These are phyloP conservation scores for Parmelia sp. DNA, from an alignment of 495 filamentous ascomycete genomes.

Conservation along the genomic window DNA sequence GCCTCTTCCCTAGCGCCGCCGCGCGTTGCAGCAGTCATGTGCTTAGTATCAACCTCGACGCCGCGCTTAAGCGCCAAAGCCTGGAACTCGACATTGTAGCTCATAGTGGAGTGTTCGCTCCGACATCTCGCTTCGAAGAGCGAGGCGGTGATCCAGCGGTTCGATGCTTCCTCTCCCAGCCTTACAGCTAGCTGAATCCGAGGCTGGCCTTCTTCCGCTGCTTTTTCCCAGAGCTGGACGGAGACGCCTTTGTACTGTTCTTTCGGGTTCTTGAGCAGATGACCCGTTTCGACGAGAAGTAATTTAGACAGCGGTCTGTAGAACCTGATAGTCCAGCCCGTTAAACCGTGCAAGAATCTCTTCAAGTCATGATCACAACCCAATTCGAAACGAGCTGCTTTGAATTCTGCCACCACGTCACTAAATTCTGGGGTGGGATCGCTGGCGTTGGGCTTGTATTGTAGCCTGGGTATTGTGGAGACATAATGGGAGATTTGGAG, in stretches of 20 bases:
- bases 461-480: slow-evolving; percentile 15
- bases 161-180: not conserved
- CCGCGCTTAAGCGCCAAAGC: slow-evolving; percentile 9
- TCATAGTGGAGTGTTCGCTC: slow-evolving; percentile 1
- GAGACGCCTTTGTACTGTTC: slow-evolving; percentile 12
- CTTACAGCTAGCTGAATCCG: slow-evolving; percentile 13
- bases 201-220: slow-evolving; percentile 10
- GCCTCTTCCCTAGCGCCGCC: slow-evolving; percentile 28
- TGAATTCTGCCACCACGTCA: slow-evolving; percentile 4
- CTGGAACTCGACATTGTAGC: slow-evolving; percentile 9
- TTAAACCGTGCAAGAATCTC: slow-evolving; percentile 16
- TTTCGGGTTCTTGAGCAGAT: slow-evolving; percentile 5
- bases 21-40: slow-evolving; percentile 29
- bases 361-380: slow-evolving; percentile 16
- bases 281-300: slow-evolving; percentile 7
- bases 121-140: not conserved
- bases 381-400: slow-evolving; percentile 4
- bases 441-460: slow-evolving; percentile 9
- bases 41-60: slow-evolving; percentile 17
- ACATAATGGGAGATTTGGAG: slow-evolving; percentile 14
- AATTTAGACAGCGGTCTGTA: slow-evolving; percentile 7
- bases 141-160: slow-evolving; percentile 19
- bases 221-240: slow-evolving; percentile 19
- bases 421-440: slow-evolving; percentile 14
- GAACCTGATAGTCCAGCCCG: slow-evolving; percentile 19